Evolutionary conservation across 805 yeast genomes (phyloP), one percentile per base, ranked within the genome.

Genomic region (Saccharomyces eubayanus): DNA sequence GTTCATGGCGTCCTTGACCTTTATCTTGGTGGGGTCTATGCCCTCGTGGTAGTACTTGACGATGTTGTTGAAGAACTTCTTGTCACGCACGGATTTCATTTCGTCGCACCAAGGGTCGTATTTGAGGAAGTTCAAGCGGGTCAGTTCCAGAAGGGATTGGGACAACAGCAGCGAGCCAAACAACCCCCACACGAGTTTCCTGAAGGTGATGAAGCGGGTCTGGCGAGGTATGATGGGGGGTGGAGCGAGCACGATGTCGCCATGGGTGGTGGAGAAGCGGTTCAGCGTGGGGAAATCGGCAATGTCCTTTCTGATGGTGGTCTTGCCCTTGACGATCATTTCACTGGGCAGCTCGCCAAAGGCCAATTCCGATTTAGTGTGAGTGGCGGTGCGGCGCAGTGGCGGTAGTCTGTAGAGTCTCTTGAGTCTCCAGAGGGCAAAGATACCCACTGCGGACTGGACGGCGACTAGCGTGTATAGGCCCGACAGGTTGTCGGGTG

Each of bases 81-180:
- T 65, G 20, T 69, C 70, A 41, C 89, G 77, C 31, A 81, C 84
- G 16, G 64, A 61, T 48, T 67, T 74, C 2, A 89, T 87, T 62
- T 85, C 89, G 31, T 82, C 88, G 28, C 69, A 74, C 91, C 91
- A 85, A 9, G 91, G 91, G 62, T 85, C 91, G 55, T 72, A 74
- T 46, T 74, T 74, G 12, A 74, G 51, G 49, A 74, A 29, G 6
- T 59, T 61, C 43, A 83, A 59, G 52, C 91, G 72, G 14, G 80
- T 72, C 6, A 75, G 59, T 61, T 85, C 92, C 36, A 84, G 63
- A 2, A 82, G 78, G 2, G 86, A 73, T 52, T 78, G 77, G 56
- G 79, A 77, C n/a, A 82, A 62, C 14, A 81, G 59, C 20, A 73
- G 69, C 0, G 79, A 57, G 6, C 88, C 88, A 0, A 71, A 59